Evolutionary conservation across 2,329 filamentous ascomycete genomes (phyloP).

Genomic region (Magnaporthales sp.): DNA sequence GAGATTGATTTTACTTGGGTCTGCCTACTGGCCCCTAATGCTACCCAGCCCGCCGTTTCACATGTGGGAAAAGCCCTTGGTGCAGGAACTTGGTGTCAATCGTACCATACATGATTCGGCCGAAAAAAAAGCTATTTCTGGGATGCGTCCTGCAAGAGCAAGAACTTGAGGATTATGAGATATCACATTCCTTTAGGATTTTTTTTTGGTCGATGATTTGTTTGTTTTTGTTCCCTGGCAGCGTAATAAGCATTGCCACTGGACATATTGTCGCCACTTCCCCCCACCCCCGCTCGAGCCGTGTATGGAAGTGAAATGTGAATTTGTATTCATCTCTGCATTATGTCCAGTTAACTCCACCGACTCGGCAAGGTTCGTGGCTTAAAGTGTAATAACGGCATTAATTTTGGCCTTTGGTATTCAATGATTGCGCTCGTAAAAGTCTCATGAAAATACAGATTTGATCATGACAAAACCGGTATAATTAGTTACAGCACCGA

Average conservation of each 20-base stretch:
- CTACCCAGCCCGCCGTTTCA: neutral
- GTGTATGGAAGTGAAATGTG: too few species aligned
- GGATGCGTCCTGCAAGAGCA: neutral
- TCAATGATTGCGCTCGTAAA: neutral
- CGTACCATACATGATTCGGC: neutral
- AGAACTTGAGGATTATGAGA: too few species aligned
- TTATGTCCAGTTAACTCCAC: neutral
- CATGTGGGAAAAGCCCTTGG: neutral
- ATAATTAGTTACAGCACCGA: neutral
- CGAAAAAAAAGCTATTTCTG: neutral
- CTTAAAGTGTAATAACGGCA: neutral
- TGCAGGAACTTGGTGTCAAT: neutral
- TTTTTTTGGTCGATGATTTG: too few species aligned
- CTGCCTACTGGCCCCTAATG: neutral
- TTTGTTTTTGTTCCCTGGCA: too few species aligned
- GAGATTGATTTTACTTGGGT: neutral
- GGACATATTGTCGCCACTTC: neutral
- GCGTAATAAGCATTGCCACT: neutral
- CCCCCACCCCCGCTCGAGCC: too few species aligned
- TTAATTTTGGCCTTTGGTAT: neutral
- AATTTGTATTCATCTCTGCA: neutral
- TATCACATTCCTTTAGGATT: too few species aligned
- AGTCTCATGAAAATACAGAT: neutral
- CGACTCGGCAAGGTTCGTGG: neutral
- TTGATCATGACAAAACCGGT: neutral